Evolutionary conservation across 257 asterid genomes (phyloP), one percentile per base, ranked within the genome.

Genomic region (Ilex aquifolium): DNA sequence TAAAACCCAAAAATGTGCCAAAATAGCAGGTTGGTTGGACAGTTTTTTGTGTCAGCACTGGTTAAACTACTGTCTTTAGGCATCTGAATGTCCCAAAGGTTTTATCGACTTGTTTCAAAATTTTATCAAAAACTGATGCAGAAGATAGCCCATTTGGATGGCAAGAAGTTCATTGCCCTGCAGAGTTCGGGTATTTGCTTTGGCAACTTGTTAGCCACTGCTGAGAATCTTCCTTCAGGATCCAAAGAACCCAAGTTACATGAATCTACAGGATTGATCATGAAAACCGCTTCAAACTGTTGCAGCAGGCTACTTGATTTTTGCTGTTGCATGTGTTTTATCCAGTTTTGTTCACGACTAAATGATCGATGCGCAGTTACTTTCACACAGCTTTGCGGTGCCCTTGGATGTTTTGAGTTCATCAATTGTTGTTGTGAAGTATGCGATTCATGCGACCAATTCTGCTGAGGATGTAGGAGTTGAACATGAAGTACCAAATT

Each of bases 291-390:
- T n/a, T 59, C 90, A 15, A 61, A 59, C 49, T 66, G 65, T 9
- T 86, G 96, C 8, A 63, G 84, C 51, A 75, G 71, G 69, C 15
- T 76, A 72, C n/a, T 74, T 8, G 90, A 88, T 31, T 54, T 67
- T 8, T 83, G 89, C 40, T 91, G 97, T 73, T 88, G 97, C 76
- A 79, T 91, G 91, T 91, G 90, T 56, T 81, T 72, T 68, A 71
- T 91, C 65, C 91, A 74, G 63, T 79, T 65, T 61, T 88, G 93
- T 14, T 65, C 64, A 57, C 69, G 72, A 65, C 54, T 88, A 10
- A 85, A 77, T 42, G 95, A 91, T 80, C 91, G 76, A 60, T 88
- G 95, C 50, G 88, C 89, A 3, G 59, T 85, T 54, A 82, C 79
- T 61, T 42, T 78, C 9, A 59, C 94, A 13, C 97, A 91, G 81